phyloP scores from a whole-genome alignment of 176 grass and related monocot genomes.

The Thalia dealbata region DNA sequence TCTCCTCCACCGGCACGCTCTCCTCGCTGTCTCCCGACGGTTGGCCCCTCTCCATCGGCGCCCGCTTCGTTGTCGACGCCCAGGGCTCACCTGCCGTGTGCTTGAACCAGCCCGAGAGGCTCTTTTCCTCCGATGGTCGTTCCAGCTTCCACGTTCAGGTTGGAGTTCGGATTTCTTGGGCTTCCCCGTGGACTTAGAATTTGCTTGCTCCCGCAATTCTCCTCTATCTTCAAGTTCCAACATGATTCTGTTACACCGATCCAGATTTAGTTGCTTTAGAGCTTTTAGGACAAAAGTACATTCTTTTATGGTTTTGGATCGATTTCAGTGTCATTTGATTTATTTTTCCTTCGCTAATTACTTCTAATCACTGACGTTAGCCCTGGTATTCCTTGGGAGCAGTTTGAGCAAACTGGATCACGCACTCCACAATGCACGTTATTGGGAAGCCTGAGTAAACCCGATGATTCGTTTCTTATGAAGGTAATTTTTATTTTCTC shows the following conservation, averaged over 20 bases:
- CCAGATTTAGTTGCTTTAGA: background rate
- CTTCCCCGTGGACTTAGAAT: background rate
- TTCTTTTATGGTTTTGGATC: background rate
- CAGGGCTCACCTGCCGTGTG: slow-evolving; percentile 60
- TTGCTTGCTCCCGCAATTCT: background rate
- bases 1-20: slow-evolving; percentile 57
- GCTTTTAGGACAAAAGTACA: background rate
- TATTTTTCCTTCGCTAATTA: background rate
- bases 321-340: background rate
- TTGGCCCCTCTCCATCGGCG: slow-evolving; percentile 71
- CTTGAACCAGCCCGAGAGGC: slow-evolving; percentile 29
- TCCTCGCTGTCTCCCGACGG: slow-evolving; percentile 41
- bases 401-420: slow-evolving; percentile 72
- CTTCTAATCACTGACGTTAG: slow-evolving; percentile 5
- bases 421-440: slow-evolving; percentile 88
- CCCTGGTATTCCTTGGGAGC: slow-evolving; percentile 18
- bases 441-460: slow-evolving; percentile 61
- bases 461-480: slow-evolving; percentile 44
- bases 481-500: slow-evolving; percentile 32
- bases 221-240: background rate
- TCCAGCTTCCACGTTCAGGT: slow-evolving; percentile 90
- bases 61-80: slow-evolving; percentile 63
- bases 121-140: slow-evolving; percentile 23
- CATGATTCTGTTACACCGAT: background rate
- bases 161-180: background rate